Evolutionary conservation across 768 basidiomycete genomes (phyloP), one percentile per base, ranked within the genome.

Genomic region (Lactarius sanguifluus): DNA sequence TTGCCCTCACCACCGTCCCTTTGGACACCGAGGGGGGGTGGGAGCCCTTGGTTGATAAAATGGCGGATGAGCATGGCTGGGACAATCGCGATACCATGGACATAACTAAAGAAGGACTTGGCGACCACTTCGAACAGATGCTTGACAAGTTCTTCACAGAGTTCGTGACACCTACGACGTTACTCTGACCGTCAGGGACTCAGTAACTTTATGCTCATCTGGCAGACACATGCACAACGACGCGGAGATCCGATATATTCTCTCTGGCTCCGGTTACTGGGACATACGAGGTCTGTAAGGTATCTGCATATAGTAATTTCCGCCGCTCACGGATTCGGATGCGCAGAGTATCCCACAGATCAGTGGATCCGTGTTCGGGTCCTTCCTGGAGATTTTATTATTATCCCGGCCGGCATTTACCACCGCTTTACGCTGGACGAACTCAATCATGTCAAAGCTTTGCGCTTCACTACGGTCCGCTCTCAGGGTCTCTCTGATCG

Each of bases 351-450:
- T 10, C 80, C 84, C 0, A 80, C 84, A 1, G 84, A 93, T 66
- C 77, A 77, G 7, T 97, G 96, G 96, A 89, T 97, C 70, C 85
- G 95, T 64, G 79, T 94, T 52, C 85, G 85, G 5, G 80, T 96
- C 18, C 80, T 80, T 12, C 83, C 88, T 5, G 92, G 94, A 2
- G 96, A 97, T 74, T 82, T 98, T 57, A 77, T 97, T 61, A 86
- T 97, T 61, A 77, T 98, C 54, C 96, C 96, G 1, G 85, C 91
- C 20, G 94, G 94, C 0, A 94, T 96, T 71, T 97, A 95, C 76
- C 96, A 98, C 78, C 89, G 95, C 45, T 98, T 97, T 79, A 96
- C 92, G 0, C 85, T 97, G n/a, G 94, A 96, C 73, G 82, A 86
- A 69, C 77, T 73, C 58, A 85, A 97, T 76, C 79, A 79, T 36